These are phyloP conservation scores for Colletotrichum sp. DNA, from an alignment of 2,329 filamentous ascomycete genomes.

Conservation along the genomic window DNA sequence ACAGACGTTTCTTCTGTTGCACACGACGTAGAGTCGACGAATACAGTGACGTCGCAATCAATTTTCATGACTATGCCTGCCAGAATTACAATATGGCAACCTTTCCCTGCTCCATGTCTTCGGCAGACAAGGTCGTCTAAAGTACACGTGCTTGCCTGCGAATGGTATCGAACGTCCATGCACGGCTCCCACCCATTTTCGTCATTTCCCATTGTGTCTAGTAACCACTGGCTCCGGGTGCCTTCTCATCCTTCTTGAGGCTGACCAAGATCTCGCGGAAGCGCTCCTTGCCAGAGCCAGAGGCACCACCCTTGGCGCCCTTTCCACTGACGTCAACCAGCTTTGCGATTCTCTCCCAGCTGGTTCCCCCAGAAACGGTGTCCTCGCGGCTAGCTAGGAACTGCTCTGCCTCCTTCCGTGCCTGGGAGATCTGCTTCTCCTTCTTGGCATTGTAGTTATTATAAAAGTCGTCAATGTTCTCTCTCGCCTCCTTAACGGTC, in stretches of 20 bases:
- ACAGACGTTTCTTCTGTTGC: neutral
- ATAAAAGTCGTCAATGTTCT: slow-evolving; percentile 99
- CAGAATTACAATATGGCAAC: neutral
- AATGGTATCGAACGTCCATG: neutral
- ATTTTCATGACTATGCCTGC: slow-evolving; percentile 1
- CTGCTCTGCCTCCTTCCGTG: slow-evolving; percentile 88
- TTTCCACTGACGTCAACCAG: slow-evolving; percentile 97
- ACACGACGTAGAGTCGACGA: neutral
- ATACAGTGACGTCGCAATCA: neutral
- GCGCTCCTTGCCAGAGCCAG: slow-evolving; percentile 91
- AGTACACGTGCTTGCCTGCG: slow-evolving; percentile 6
- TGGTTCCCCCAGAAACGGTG: slow-evolving; percentile 91
- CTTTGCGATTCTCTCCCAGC: slow-evolving; percentile 98
- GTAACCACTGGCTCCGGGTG: slow-evolving; percentile 68
- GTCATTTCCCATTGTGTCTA: slow-evolving; percentile 32
- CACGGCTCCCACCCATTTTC: neutral
- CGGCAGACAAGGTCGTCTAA: slow-evolving; percentile 2
- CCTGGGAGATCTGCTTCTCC: slow-evolving; percentile 90
- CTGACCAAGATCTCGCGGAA: slow-evolving; percentile 90
- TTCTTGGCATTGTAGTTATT: slow-evolving; percentile 99
- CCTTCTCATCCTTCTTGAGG: slow-evolving; percentile 92
- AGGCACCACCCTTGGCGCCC: slow-evolving; percentile 82
- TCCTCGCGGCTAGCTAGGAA: slow-evolving; percentile 90
- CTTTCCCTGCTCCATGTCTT: neutral
- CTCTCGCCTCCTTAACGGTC: slow-evolving; percentile 86